Evolutionary conservation across 2,329 filamentous ascomycete species (phyloP).

Genomic region (Pseudocercospora macadamiae): DNA sequence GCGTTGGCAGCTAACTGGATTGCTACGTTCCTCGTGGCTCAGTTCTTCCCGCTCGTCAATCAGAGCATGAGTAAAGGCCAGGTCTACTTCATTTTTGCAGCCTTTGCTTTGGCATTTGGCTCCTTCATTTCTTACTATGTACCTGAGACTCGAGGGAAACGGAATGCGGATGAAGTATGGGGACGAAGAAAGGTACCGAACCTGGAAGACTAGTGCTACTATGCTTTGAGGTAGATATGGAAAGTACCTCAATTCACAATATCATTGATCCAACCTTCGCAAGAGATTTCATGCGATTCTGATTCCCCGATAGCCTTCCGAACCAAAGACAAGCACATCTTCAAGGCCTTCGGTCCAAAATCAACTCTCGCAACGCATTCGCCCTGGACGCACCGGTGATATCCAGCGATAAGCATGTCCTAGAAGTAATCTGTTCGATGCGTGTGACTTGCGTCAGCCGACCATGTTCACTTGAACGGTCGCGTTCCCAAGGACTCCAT

Average conservation of each 20-base stretch:
- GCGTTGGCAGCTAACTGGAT: conserved; percentile 85
- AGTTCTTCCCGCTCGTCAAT: conserved; percentile 91
- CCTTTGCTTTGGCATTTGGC: conserved; percentile 68
- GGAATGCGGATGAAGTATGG: conserved; percentile 88
- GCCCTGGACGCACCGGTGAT: too few relatives aligned
- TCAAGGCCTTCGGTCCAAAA: too few relatives aligned
- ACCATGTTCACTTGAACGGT: too few relatives aligned
- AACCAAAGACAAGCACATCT: too few relatives aligned
- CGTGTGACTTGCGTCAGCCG: neutral
- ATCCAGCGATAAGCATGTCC: too few relatives aligned
- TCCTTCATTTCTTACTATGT: conserved; percentile 72
- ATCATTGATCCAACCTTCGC: neutral
- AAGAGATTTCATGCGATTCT: too few relatives aligned
- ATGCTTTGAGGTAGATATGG: neutral
- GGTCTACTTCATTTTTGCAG: conserved; percentile 91
- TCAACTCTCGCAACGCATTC: too few relatives aligned
- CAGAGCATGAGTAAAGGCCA: conserved; percentile 76
- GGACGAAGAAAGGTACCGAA: conserved; percentile 56
- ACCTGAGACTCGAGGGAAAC: conserved; percentile 87
- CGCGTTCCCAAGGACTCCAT: too few relatives aligned
- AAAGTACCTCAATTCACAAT: neutral
- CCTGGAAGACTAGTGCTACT: conserved; percentile 20
- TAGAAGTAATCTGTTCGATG: neutral
- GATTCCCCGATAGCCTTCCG: too few relatives aligned
- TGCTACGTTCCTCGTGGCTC: conserved; percentile 87